phyloP scores from a whole-genome alignment of 1,284 basidiomycete species.

The Paramarasmius palmivorus region DNA sequence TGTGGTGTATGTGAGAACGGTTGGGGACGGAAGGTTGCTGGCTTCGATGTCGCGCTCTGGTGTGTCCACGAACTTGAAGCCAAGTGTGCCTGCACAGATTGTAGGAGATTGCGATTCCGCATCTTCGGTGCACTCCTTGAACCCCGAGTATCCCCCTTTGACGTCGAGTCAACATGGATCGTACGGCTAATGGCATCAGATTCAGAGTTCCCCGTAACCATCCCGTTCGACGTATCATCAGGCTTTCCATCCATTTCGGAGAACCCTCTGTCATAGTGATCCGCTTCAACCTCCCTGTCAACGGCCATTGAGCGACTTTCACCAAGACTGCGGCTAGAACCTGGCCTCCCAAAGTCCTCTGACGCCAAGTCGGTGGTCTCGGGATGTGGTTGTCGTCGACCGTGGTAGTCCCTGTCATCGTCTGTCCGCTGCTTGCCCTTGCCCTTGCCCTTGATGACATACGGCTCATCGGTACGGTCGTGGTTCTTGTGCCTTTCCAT shows the following conservation, averaged over 20 bases:
- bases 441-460: conserved; percentile 4
- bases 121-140: not conserved
- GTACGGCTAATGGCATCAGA: too few species aligned
- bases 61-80: not conserved
- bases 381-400: not conserved
- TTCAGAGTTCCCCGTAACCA: too few species aligned
- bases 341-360: too few species aligned
- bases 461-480: not conserved
- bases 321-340: too few species aligned
- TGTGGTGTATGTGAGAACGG: not conserved
- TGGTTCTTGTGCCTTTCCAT: not conserved
- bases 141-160: too few species aligned
- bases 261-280: too few species aligned
- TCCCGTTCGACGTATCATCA: too few species aligned
- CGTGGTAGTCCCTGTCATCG: not conserved
- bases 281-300: too few species aligned
- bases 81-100: conserved; percentile 14
- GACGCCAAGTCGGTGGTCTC: too few species aligned
- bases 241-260: too few species aligned
- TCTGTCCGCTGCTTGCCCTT: not conserved
- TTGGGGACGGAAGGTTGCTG: not conserved
- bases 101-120: conserved; percentile 8
- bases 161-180: too few species aligned
- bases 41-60: not conserved
- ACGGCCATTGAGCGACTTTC: too few species aligned